These are phyloP conservation scores for Hondaea fermentalgiana DNA, from an alignment of 108 stramenopile genomes.

Conservation along the genomic window DNA sequence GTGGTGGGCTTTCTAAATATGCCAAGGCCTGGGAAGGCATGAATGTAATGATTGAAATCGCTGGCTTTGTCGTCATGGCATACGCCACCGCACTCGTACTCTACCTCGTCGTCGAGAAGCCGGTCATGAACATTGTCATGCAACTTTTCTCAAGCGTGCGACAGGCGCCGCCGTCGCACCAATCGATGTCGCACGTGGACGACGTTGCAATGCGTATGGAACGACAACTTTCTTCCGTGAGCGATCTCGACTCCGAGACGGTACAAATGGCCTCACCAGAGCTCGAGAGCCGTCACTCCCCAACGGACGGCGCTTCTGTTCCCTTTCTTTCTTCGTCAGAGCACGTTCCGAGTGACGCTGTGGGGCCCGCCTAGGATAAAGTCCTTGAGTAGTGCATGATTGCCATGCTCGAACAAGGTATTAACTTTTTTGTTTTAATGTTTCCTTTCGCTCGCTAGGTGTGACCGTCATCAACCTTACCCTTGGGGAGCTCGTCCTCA, in stretches of 20 bases:
- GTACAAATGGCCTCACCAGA: background rate
- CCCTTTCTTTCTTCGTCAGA: no score
- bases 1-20: background rate
- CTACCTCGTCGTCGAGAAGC: constrained; percentile 14
- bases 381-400: no score
- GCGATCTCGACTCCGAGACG: background rate
- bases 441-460: no score
- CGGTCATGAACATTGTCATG: background rate
- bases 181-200: background rate
- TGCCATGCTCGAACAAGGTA: no score
- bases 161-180: no score
- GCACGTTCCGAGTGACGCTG: no score
- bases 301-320: background rate
- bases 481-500: no score
- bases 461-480: no score
- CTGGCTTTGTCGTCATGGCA: background rate
- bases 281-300: background rate
- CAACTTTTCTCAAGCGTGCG: background rate
- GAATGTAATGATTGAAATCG: background rate
- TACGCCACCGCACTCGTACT: background rate
- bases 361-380: no score
- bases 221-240: background rate
- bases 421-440: no score
- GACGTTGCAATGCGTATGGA: background rate
- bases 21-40: background rate